Evolutionary conservation across 2,329 filamentous ascomycete species (phyloP).

Genomic region (Trichoderma polysporum): DNA sequence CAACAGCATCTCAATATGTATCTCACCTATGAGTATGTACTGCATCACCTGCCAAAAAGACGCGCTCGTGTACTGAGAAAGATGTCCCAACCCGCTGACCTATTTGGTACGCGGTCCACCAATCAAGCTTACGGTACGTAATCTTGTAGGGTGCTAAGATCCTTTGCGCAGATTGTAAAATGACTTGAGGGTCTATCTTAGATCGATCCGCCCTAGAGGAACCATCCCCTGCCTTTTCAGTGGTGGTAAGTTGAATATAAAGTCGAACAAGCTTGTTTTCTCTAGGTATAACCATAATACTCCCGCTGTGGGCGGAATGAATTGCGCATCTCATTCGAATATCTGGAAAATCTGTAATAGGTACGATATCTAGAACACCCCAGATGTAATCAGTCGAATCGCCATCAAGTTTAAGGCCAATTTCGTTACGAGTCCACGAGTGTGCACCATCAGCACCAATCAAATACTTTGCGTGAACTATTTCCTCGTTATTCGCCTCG

Average conservation of each 20-base stretch:
- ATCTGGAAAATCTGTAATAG: conserved; percentile 31
- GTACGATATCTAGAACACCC: conserved; percentile 31
- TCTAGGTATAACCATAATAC: conserved; percentile 6
- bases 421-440: conserved; percentile 27
- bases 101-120: conserved; percentile 56
- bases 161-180: conserved; percentile 60
- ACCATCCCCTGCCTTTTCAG: neutral
- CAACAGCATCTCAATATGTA: neutral
- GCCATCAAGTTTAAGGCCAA: conserved; percentile 30
- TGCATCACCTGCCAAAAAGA: neutral
- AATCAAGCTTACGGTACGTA: conserved; percentile 62
- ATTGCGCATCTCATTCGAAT: conserved; percentile 33
- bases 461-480: conserved; percentile 18
- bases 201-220: neutral
- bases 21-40: neutral
- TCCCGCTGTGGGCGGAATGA: conserved; percentile 23
- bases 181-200: conserved; percentile 59
- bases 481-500: neutral
- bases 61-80: neutral
- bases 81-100: conserved; percentile 51
- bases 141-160: conserved; percentile 68
- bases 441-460: conserved; percentile 31
- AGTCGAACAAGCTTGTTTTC: conserved; percentile 8
- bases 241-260: conserved; percentile 5
- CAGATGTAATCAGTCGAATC: conserved; percentile 32